These are phyloP conservation scores for Solanum piurae DNA, from an alignment of 257 asterid genomes.

Conservation along the genomic window DNA sequence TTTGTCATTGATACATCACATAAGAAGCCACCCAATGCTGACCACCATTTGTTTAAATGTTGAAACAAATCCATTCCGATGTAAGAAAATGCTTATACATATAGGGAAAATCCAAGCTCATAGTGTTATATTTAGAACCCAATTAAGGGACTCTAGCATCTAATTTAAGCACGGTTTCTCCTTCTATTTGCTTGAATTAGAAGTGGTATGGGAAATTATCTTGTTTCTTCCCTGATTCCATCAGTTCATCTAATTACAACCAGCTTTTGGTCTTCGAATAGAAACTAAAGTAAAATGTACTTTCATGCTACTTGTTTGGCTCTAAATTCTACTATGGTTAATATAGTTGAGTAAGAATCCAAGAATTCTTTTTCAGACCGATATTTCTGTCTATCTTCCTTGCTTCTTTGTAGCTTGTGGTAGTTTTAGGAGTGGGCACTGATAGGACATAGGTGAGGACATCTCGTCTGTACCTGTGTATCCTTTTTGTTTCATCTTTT, in stretches of 20 bases:
- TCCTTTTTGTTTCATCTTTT: background rate
- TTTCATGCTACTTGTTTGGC: background rate
- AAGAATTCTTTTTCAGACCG: background rate
- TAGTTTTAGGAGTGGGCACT: background rate
- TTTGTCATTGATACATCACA: background rate
- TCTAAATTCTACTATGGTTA: background rate
- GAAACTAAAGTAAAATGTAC: background rate
- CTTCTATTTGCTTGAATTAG: background rate
- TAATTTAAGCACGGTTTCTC: background rate
- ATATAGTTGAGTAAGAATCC: background rate
- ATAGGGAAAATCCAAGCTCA: background rate
- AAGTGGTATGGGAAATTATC: background rate
- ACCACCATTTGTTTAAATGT: background rate
- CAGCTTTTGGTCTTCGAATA: background rate
- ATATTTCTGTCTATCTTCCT: background rate
- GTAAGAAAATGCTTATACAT: background rate
- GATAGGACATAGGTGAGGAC: background rate
- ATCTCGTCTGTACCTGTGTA: background rate
- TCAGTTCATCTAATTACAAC: background rate
- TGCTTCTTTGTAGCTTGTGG: background rate
- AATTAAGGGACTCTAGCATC: background rate
- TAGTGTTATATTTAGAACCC: background rate
- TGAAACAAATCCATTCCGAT: background rate
- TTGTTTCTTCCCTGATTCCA: background rate
- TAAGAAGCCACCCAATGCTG: background rate